phyloP scores from a whole-genome alignment of 768 basidiomycete species.

The Boletus edulis region DNA sequence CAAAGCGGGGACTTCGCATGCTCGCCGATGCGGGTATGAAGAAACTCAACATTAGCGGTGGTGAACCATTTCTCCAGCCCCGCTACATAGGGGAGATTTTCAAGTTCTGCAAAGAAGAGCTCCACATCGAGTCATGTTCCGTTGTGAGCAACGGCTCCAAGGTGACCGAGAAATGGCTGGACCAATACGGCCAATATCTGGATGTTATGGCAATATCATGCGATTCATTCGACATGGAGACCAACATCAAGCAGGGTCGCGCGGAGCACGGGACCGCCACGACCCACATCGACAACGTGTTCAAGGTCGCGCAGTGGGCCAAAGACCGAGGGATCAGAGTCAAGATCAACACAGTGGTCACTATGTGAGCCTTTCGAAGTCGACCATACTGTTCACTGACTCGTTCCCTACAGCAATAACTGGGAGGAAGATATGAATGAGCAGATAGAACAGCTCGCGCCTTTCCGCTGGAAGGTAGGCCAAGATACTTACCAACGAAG shows the following conservation, averaged over 20 bases:
- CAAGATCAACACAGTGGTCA: slow-evolving; percentile 38
- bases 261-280: slow-evolving; percentile 31
- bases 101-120: slow-evolving; percentile 37
- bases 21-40: slow-evolving; percentile 34
- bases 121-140: slow-evolving; percentile 34
- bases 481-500: neutral
- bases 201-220: slow-evolving; percentile 44
- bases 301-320: slow-evolving; percentile 37
- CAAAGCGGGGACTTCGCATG: slow-evolving; percentile 33
- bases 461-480: slow-evolving; percentile 40
- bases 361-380: slow-evolving; percentile 13
- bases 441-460: slow-evolving; percentile 31
- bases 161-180: slow-evolving; percentile 42
- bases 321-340: slow-evolving; percentile 35
- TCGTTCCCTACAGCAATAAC: slow-evolving; percentile 27
- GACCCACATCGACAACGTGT: slow-evolving; percentile 33
- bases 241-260: slow-evolving; percentile 34
- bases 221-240: slow-evolving; percentile 37
- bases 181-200: slow-evolving; percentile 37
- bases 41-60: slow-evolving; percentile 38
- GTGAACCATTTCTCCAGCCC: slow-evolving; percentile 38
- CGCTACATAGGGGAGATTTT: slow-evolving; percentile 38
- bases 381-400: neutral
- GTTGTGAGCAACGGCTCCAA: slow-evolving; percentile 38
- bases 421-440: slow-evolving; percentile 42